Percentiles rank a stretch among this genome's conserved stretches.
Evolutionary conservation across 129 eudicot species (phyloP).

Genomic region (Oenanthe sinensis): DNA sequence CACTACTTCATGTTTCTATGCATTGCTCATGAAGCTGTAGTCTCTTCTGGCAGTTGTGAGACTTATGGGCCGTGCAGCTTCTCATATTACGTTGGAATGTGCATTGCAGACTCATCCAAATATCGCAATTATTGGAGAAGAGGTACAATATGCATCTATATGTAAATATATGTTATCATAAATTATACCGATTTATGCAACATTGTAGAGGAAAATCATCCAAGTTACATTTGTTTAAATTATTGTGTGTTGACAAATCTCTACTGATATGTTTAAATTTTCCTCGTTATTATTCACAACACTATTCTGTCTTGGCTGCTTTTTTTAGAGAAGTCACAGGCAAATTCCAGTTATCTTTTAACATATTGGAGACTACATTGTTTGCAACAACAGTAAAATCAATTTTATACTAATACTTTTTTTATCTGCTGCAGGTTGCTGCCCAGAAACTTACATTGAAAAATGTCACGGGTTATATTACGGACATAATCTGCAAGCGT

Average conservation of each 20-base stretch:
- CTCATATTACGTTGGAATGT: conserved; percentile 96
- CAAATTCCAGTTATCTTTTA: not conserved
- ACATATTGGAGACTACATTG: not conserved
- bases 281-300: not conserved
- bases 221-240: not conserved
- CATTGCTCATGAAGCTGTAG: conserved; percentile 1
- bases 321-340: not conserved
- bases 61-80: conserved; percentile 99
- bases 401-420: no score
- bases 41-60: conserved; percentile 60
- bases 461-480: conserved; percentile 70
- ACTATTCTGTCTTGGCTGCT: not conserved
- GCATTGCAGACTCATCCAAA: conserved; percentile 99
- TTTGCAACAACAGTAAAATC: not conserved
- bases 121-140: conserved; percentile 91
- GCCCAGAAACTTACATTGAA: conserved; percentile 72
- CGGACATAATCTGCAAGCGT: conserved; percentile 76
- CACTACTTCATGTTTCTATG: conserved; percentile 4
- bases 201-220: not conserved
- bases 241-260: not conserved
- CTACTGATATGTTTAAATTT: not conserved
- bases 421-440: conserved; percentile 52
- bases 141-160: conserved; percentile 33
- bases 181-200: not conserved
- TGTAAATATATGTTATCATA: not conserved